Base-by-base conservation (phyloP, 495 filamentous ascomycete genomes). In the Glarea lozoyensis region DNA sequence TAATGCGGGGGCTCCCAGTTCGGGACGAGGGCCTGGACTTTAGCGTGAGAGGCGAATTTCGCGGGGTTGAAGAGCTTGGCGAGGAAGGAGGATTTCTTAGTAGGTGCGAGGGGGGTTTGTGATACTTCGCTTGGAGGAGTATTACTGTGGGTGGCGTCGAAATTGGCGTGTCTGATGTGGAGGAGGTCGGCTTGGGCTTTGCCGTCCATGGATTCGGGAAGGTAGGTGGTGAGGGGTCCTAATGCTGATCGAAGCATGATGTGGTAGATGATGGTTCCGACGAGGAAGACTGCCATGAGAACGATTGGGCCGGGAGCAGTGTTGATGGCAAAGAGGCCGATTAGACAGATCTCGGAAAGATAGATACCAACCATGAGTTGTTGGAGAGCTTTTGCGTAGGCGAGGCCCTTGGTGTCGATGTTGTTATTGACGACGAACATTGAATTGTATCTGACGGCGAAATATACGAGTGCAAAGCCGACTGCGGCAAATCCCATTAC, bases 361-460 rank as follows among this genome's bases (percentile, higher is more conserved):
- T 98, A 98, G 43, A 92, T 72, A 44, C 92, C 92, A 1, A 83
- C 79, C 40, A 88, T 84, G 48, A 93, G 78, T 52, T 98, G 92
- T 60, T 96, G 88, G 48, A 98, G 63, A 11, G 82, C 92, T 24
- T 78, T 76, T 4, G 83, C 79, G 56, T 95, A 97, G 49, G 82
- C 76, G 21, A 82, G 75, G 37, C 92, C 92, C 53, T 92, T 86
- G 15, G 90, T 96, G 65, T 98, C 89, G 57, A 96, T 81, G 42
- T 70, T 52, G 29, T 83, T 76, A 54, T 90, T 83, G 35, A 81
- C 84, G 41, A 95, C 86, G 64, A 88, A 98, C 40, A 98, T 73
- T 49, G 95, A 59, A 59, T 98, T 94, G 72, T 98, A 97, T 4
- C 88, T 79, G 72, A 84, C 93, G 41, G 90, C 89, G 43, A 94